phyloP scores from a whole-genome alignment of 305 asterid genomes.

The Salvia sclarea region DNA sequence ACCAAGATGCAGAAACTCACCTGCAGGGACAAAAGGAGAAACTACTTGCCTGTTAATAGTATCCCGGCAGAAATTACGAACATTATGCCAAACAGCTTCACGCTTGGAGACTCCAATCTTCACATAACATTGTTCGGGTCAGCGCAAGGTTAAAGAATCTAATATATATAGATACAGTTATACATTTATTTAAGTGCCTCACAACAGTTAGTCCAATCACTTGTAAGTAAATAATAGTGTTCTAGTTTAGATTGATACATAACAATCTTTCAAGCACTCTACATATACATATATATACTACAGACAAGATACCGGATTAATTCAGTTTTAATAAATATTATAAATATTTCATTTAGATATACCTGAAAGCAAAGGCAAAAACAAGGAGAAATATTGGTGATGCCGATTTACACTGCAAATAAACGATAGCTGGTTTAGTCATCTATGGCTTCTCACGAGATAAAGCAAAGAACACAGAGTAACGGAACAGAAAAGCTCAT shows the following conservation, averaged over 20 bases:
- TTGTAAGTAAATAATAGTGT: conserved; percentile 3
- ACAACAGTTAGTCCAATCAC: neutral
- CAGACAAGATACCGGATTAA: neutral
- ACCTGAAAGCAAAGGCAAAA: conserved; percentile 98
- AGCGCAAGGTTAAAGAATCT: conserved; percentile 29
- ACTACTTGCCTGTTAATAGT: conserved; percentile 71
- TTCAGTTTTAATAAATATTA: conserved; percentile 3
- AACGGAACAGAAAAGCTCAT: conserved; percentile 14
- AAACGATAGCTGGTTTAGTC: conserved; percentile 16
- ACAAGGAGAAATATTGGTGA: conserved; percentile 91
- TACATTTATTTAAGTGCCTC: neutral
- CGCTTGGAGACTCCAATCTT: conserved; percentile 95
- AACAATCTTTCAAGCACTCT: neutral
- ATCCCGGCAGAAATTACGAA: conserved; percentile 75
- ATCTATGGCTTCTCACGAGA: conserved; percentile 26
- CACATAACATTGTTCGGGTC: conserved; percentile 34
- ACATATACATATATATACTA: neutral
- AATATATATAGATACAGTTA: neutral
- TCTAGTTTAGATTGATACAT: neutral
- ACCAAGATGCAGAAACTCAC: neutral
- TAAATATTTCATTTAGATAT: conserved; percentile 24
- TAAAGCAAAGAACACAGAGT: neutral
- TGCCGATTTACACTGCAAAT: conserved; percentile 92
- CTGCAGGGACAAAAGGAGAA: conserved; percentile 7
- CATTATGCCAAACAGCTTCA: conserved; percentile 87